Conservation (phyloP, 148 eudicot genomes). For the Polygonum aviculare region DNA sequence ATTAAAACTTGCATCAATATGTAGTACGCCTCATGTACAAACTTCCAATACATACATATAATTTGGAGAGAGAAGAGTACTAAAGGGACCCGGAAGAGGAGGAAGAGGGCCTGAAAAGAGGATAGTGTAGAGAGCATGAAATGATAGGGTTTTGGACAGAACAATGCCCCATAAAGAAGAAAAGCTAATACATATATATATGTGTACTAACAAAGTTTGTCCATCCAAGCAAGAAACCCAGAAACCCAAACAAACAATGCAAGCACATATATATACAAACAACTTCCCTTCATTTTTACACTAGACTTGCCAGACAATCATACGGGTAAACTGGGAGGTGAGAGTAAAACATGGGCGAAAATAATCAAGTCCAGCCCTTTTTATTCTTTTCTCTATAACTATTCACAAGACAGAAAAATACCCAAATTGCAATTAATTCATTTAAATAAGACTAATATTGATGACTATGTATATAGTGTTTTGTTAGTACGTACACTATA, state of each 20-base stretch:
- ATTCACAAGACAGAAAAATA: no score
- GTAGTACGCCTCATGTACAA: neutral
- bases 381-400: no score
- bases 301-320: neutral
- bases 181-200: neutral
- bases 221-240: conserved; percentile 7
- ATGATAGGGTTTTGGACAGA: neutral
- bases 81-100: neutral
- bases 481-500: no score
- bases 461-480: no score
- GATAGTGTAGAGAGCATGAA: neutral
- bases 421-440: no score
- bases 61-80: neutral
- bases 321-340: conserved; percentile 1
- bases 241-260: neutral
- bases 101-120: neutral
- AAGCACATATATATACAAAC: no score
- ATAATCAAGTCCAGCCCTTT: neutral
- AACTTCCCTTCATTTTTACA: neutral
- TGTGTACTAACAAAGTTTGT: neutral
- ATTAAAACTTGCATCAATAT: neutral
- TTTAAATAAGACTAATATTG: no score
- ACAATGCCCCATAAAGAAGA: neutral
- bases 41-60: neutral
- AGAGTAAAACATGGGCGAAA: conserved; percentile 1